Base-by-base conservation (phyloP, 225 moss, liverwort and hornwort species). In the Sphagnum contortum region DNA sequence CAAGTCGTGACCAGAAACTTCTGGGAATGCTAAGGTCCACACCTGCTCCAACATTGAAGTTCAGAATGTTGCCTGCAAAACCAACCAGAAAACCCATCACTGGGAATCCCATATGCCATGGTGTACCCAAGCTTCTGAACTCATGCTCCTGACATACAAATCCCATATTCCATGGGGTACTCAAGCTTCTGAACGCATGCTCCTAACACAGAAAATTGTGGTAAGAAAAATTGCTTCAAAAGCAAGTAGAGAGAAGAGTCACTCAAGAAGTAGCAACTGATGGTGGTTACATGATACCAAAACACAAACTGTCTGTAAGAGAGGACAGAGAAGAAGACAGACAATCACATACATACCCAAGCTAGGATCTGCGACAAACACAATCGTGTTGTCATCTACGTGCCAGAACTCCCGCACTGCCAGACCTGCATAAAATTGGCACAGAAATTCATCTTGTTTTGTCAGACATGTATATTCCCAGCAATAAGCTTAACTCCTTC, bases 311-410 rank as follows among this genome's bases (percentile, higher is more conserved):
- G 29, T 29, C 29, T 29, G 29, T 29, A 29, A 29, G 29, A 29
- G 29, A 29, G 29, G 29, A 29, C 29, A 29, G 29, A 29, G 54
- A n/a, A 44, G 57, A 57, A 13, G 4, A 10, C 3, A 60, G 49
- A 6, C 59, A 45, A 48, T 5, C 5, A 9, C 65, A 12, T 49
- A 57, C 72, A 57, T 81, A 90, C 98, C 93, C 73, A 93, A 71
- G n/a, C 74, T 98, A 44, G 98, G 93, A 80, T 98, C 96, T 65
- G 93, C 98, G 53, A 98, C 98, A 75, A 98, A 98, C 48, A 98
- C 98, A 67, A 98, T 80, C 44, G 96, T 96, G 51, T 92, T 87
- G 51, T 92, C 96, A 81, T 96, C 96, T 66, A 96, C 98, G 62
- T 84, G 75, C 93, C 98, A 98, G 63, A 79, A 93, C 5, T 91